phyloP scores from a whole-genome alignment of 2,329 filamentous ascomycete genomes.

The Beauveria medogensis region DNA sequence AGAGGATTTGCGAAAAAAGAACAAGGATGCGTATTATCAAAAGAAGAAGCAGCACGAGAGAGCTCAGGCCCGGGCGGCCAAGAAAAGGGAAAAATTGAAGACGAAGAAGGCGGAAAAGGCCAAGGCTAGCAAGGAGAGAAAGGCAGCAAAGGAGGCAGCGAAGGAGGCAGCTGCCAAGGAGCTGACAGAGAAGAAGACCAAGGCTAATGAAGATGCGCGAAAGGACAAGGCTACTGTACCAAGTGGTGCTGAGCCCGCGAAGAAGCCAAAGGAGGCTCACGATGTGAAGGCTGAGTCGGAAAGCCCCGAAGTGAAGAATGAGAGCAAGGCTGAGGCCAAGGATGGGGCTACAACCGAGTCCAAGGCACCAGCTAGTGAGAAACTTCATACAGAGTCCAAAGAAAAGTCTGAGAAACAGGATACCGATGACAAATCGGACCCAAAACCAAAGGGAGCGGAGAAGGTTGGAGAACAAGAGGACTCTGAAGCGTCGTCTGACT shows the following conservation, averaged over 20 bases:
- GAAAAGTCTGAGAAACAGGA: neutral
- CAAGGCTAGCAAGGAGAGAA: neutral
- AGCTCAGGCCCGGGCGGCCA: slow-evolving; percentile 22
- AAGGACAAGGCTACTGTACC: neutral
- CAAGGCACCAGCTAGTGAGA: neutral
- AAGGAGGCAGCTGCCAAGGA: neutral
- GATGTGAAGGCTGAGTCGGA: too few species aligned
- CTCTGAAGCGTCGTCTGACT: neutral
- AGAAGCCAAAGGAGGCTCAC: neutral
- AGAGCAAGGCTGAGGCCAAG: slow-evolving; percentile 11
- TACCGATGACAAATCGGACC: neutral
- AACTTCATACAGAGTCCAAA: slow-evolving; percentile 6
- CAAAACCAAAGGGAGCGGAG: neutral
- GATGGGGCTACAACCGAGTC: slow-evolving; percentile 29
- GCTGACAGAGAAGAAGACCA: slow-evolving; percentile 14
- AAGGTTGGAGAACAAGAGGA: slow-evolving; percentile 13
- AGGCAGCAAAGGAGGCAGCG: neutral
- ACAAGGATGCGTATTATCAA: slow-evolving; percentile 27
- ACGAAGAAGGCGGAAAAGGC: slow-evolving; percentile 13
- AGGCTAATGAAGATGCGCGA: slow-evolving; percentile 27
- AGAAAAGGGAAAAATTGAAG: slow-evolving; percentile 66
- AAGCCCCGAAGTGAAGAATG: too few species aligned
- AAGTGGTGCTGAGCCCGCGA: neutral
- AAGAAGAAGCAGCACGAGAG: slow-evolving; percentile 30
- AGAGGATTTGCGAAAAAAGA: slow-evolving; percentile 24